These are phyloP conservation scores for Ustulina deusta DNA, from an alignment of 2,329 filamentous ascomycete species.

Conservation along the genomic window DNA sequence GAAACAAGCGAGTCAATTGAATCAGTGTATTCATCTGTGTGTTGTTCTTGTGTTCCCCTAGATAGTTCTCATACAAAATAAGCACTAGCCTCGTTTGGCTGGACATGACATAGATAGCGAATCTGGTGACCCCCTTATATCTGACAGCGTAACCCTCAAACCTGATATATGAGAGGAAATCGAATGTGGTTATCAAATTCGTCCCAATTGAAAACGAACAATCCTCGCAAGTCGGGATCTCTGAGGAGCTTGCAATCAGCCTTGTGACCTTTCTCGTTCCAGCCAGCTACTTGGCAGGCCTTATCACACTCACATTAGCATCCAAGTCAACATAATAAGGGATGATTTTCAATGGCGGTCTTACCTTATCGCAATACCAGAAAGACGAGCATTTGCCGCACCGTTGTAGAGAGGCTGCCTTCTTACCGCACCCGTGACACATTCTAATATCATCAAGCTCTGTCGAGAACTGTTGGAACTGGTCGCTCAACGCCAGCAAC, in stretches of 20 bases:
- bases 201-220: constrained; percentile 14
- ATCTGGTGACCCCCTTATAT: too few species aligned
- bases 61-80: too few species aligned
- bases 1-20: too few species aligned
- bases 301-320: constrained; percentile 9
- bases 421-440: constrained; percentile 25
- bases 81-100: too few species aligned
- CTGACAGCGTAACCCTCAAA: too few species aligned
- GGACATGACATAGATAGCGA: too few species aligned
- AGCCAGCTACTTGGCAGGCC: constrained; percentile 18
- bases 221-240: constrained; percentile 20
- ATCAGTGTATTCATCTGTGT: too few species aligned
- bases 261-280: constrained; percentile 25
- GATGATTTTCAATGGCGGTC: background rate
- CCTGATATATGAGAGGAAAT: too few species aligned
- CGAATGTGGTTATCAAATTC: background rate
- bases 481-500: constrained; percentile 17
- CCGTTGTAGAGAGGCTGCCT: constrained; percentile 13
- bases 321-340: background rate
- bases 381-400: constrained; percentile 20
- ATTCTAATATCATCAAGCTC: constrained; percentile 11
- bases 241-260: constrained; percentile 17
- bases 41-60: too few species aligned
- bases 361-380: constrained; percentile 27
- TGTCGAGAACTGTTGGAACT: constrained; percentile 17